A percentile compares a stretch with the other conserved stretches of the same genome.
These are phyloP conservation scores for Nothomitra cinnamomea DNA, from an alignment of 2,329 filamentous ascomycete species.

Conservation along the genomic window DNA sequence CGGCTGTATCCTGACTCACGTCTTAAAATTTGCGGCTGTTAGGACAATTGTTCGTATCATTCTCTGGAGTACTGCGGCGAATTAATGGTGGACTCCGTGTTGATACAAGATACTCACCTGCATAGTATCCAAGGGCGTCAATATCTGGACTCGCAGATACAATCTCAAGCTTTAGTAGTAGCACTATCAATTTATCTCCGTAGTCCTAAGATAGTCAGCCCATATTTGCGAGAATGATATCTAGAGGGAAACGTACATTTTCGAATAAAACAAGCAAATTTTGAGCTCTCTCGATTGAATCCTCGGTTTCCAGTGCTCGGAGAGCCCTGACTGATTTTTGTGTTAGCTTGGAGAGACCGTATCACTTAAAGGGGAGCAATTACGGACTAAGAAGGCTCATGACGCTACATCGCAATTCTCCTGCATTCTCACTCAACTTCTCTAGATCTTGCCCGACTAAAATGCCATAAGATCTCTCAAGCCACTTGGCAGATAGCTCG, in stretches of 20 bases:
- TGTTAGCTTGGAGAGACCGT: not conserved
- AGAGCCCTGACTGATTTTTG: constrained; percentile 34
- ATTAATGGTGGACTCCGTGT: constrained; percentile 13
- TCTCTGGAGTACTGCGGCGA: constrained; percentile 37
- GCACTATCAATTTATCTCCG: constrained; percentile 45
- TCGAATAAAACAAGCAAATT: constrained; percentile 44
- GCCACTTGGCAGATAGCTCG: constrained; percentile 48
- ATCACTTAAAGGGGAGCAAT: not conserved
- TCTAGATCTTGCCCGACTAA: constrained; percentile 39
- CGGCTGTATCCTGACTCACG: constrained; percentile 20
- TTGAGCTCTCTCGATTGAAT: constrained; percentile 33
- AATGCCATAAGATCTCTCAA: constrained; percentile 46
- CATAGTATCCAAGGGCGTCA: constrained; percentile 20
- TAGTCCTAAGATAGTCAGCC: constrained; percentile 25
- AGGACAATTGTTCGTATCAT: constrained; percentile 45
- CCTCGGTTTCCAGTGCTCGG: constrained; percentile 29
- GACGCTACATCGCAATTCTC: constrained; percentile 48
- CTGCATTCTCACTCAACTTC: constrained; percentile 37
- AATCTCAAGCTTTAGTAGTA: constrained; percentile 51
- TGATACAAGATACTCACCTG: constrained; percentile 17
- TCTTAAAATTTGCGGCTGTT: constrained; percentile 45
- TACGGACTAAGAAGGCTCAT: constrained; percentile 34
- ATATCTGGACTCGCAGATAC: constrained; percentile 24
- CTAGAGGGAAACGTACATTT: constrained; percentile 17
- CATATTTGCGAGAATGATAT: not conserved